Evolutionary conservation across 148 eudicot species (phyloP).

Genomic region (Gaultheria prostrata): DNA sequence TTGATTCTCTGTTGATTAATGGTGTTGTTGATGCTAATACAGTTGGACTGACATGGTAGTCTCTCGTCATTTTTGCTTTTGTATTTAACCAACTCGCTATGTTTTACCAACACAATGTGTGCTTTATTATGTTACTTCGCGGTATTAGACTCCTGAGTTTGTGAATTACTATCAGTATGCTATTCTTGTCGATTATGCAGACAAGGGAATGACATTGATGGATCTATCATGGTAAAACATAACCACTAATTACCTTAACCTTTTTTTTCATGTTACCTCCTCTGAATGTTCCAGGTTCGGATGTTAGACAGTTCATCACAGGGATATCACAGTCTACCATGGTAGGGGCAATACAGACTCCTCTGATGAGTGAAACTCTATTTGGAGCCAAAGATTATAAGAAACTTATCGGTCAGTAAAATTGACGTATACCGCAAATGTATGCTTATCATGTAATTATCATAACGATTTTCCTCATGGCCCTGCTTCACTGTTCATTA

Average conservation of each 20-base stretch:
- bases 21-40: not conserved
- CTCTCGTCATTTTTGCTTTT: not conserved
- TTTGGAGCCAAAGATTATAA: slow-evolving; percentile 21
- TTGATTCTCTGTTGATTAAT: not conserved
- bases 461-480: not conserved
- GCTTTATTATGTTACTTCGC: not conserved
- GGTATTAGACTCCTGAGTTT: not conserved
- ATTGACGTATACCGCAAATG: not conserved
- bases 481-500: not conserved
- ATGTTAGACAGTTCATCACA: not conserved
- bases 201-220: not conserved
- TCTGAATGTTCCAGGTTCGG: not conserved
- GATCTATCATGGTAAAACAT: not conserved
- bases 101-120: not conserved
- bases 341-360: not conserved
- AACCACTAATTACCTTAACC: not conserved
- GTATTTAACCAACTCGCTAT: not conserved
- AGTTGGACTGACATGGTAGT: not conserved
- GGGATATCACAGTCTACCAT: not conserved
- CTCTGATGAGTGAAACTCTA: slow-evolving; percentile 3
- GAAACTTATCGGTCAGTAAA: slow-evolving; percentile 30
- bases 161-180: not conserved
- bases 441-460: slow-evolving; percentile 3
- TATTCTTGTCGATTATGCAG: not conserved
- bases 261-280: not conserved